Conservation (phyloP, 176 grass and related monocot species). For the Oryza brachyantha region DNA sequence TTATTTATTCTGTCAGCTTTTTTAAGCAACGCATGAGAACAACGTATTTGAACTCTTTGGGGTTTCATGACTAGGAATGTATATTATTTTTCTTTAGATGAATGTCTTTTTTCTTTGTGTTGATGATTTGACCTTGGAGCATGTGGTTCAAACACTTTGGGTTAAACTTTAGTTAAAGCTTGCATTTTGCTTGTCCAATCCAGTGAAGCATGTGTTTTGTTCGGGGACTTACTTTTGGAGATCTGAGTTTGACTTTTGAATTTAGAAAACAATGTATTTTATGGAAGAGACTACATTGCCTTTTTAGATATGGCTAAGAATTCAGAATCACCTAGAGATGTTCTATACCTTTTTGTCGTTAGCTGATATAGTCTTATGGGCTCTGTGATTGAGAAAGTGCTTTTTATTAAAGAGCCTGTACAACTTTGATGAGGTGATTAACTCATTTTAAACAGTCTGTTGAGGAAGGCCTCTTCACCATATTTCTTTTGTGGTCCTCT, state of each 20-base stretch:
- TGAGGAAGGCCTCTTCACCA: neutral
- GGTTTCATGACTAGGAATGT: no score
- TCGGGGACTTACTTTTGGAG: neutral
- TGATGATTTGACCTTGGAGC: no score
- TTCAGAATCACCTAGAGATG: neutral
- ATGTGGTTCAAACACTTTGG: no score
- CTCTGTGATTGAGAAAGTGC: neutral
- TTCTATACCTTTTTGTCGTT: neutral
- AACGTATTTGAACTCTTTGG: neutral
- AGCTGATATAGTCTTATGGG: neutral
- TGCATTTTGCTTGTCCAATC: no score
- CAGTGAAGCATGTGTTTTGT: no score
- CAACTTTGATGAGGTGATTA: neutral
- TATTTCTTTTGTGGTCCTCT: conserved; percentile 3
- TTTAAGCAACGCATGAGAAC: no score
- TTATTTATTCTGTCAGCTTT: no score
- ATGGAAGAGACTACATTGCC: neutral
- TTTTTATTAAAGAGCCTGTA: neutral
- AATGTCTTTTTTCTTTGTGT: no score
- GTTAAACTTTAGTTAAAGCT: no score
- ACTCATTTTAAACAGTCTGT: neutral
- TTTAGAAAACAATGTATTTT: neutral
- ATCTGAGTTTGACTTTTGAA: neutral
- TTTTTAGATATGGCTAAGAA: neutral
- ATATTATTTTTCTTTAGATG: no score